These are phyloP conservation scores for Heterococcus sp. DNA, from an alignment of 108 stramenopile species.

Conservation along the genomic window DNA sequence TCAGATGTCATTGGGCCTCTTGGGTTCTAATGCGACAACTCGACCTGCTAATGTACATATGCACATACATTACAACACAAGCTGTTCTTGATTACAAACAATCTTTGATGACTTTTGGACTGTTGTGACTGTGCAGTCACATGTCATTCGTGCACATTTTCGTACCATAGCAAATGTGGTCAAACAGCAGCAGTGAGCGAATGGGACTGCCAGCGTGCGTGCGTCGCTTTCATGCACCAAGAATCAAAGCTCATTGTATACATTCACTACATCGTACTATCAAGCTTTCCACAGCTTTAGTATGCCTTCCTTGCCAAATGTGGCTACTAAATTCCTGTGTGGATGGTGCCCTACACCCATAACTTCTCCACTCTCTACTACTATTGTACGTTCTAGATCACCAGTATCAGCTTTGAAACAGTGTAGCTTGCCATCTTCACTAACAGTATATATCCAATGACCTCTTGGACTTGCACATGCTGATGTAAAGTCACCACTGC, in stretches of 20 bases:
- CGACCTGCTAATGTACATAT: too few relatives aligned
- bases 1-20: constrained; percentile 21
- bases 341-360: constrained; percentile 53
- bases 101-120: too few relatives aligned
- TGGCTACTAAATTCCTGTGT: constrained; percentile 54
- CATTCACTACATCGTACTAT: too few relatives aligned
- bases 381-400: constrained; percentile 20
- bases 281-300: constrained; percentile 60
- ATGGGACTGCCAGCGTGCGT: too few relatives aligned
- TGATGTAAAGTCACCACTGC: constrained; percentile 44
- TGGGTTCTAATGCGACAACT: constrained; percentile 24
- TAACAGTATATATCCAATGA: constrained; percentile 37
- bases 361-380: constrained; percentile 45
- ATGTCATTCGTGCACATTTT: too few relatives aligned
- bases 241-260: too few relatives aligned
- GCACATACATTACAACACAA: too few relatives aligned
- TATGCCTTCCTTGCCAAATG: constrained; percentile 53
- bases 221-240: too few relatives aligned
- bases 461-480: constrained; percentile 46
- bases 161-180: too few relatives aligned
- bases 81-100: too few relatives aligned
- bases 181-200: too few relatives aligned
- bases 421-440: constrained; percentile 38
- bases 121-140: too few relatives aligned
- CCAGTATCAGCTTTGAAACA: constrained; percentile 36